Conservation (phyloP, 768 basidiomycete species). For the Lentinula sp. region DNA sequence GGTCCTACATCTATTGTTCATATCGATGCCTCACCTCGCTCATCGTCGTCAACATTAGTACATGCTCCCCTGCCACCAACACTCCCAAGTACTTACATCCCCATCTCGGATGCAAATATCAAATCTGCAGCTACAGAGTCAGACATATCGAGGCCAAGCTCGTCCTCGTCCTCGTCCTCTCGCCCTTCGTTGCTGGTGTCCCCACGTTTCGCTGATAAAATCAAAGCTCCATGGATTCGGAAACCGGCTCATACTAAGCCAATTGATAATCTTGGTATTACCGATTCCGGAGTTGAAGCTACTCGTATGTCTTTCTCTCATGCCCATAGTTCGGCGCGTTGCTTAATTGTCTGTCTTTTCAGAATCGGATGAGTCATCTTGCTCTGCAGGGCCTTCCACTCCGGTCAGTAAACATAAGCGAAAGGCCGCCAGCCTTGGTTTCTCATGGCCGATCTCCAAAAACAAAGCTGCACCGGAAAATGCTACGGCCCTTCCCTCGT, state of each 20-base stretch:
- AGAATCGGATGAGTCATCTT: neutral
- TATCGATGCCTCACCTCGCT: constrained; percentile 11
- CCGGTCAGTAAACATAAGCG: constrained; percentile 4
- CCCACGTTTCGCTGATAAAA: constrained; percentile 3
- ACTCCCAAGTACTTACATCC: constrained; percentile 5
- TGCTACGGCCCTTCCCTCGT: neutral
- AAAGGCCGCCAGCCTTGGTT: constrained; percentile 10
- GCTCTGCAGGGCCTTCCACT: neutral
- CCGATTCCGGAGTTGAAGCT: neutral
- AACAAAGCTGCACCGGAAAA: neutral
- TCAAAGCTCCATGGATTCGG: neutral
- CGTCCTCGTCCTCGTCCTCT: constrained; percentile 7
- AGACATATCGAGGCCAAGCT: neutral
- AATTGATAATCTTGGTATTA: neutral
- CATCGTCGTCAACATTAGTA: constrained; percentile 17
- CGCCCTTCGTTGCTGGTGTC: neutral
- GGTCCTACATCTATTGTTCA: neutral
- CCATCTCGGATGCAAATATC: constrained; percentile 7
- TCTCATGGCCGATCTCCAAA: constrained; percentile 8
- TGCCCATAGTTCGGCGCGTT: neutral
- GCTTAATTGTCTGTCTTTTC: neutral
- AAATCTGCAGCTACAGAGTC: constrained; percentile 9
- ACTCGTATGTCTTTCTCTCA: neutral
- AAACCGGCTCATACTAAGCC: neutral
- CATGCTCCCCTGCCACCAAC: constrained; percentile 1